Conservation (phyloP, 2,329 filamentous ascomycete species). For the Aspergillus versicolor region DNA sequence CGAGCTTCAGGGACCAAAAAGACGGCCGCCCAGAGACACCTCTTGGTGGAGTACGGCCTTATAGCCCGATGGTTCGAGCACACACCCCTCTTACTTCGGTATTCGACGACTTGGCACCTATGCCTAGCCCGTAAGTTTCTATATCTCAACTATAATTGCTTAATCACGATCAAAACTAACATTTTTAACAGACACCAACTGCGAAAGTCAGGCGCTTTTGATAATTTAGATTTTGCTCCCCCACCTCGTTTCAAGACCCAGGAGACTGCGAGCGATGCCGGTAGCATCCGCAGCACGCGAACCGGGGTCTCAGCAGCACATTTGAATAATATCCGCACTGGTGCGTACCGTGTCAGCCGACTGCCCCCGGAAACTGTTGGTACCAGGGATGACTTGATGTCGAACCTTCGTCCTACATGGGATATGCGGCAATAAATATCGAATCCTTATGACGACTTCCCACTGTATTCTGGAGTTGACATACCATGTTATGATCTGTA, state of each 20-base stretch:
- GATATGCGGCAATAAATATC: conserved; percentile 42
- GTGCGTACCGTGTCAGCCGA: conserved; percentile 82
- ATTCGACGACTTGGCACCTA: conserved; percentile 79
- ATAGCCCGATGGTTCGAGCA: conserved; percentile 68
- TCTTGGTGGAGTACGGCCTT: conserved; percentile 61
- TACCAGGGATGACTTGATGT: conserved; percentile 65
- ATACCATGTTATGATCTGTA: conserved; percentile 22
- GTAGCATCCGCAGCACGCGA: conserved; percentile 65
- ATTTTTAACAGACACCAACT: conserved; percentile 41
- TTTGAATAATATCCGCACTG: conserved; percentile 70
- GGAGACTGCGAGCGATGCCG: conserved; percentile 45
- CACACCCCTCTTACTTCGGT: conserved; percentile 78
- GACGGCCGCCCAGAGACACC: conserved; percentile 66
- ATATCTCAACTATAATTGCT: not conserved
- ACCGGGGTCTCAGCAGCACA: conserved; percentile 74
- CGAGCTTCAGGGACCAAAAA: conserved; percentile 63
- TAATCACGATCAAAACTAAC: conserved; percentile 19
- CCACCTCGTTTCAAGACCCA: conserved; percentile 47
- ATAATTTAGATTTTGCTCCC: conserved; percentile 50
- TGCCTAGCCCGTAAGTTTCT: conserved; percentile 84
- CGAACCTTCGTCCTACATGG: conserved; percentile 58
- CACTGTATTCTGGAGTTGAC: conserved; percentile 12
- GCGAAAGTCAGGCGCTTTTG: conserved; percentile 50
- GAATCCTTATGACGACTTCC: conserved; percentile 20
- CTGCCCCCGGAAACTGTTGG: conserved; percentile 81